Conservation (phyloP, 495 filamentous ascomycete genomes). For the Annulohypoxylon maeteangense region DNA sequence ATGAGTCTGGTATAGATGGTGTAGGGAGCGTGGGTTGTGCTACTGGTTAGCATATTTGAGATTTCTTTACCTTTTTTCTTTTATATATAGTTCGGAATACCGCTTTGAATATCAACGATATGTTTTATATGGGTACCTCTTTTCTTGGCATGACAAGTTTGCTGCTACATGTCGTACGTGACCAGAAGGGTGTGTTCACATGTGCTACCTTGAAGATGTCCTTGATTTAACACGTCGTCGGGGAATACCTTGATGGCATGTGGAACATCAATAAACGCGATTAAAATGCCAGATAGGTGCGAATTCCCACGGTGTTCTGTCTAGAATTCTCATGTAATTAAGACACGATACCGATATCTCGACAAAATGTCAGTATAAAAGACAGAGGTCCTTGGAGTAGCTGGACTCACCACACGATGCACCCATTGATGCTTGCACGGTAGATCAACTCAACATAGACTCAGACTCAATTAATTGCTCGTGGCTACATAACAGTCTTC, state of each 20-base stretch:
- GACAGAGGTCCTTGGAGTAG: not conserved
- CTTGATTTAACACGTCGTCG: not conserved
- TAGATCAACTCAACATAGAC: slow-evolving; percentile 6
- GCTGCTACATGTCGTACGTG: not conserved
- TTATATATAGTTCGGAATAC: not conserved
- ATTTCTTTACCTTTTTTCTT: not conserved
- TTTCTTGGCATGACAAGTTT: not conserved
- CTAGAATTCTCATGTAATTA: not conserved
- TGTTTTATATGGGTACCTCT: not conserved
- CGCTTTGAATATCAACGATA: not conserved
- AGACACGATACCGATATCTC: not conserved
- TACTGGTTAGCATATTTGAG: not conserved
- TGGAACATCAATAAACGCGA: not conserved
- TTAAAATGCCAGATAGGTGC: not conserved
- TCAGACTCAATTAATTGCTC: slow-evolving; percentile 36
- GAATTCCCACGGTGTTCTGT: not conserved
- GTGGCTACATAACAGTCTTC: slow-evolving; percentile 33
- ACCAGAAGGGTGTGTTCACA: not conserved
- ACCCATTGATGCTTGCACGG: not conserved
- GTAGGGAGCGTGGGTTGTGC: not conserved
- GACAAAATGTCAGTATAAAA: slow-evolving; percentile 2
- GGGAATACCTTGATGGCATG: not conserved
- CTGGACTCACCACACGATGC: slow-evolving; percentile 18
- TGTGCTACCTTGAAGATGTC: not conserved
- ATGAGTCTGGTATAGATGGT: not conserved